phyloP scores from a whole-genome alignment of 2,329 filamentous ascomycete genomes.

The Zasmidium cellare region DNA sequence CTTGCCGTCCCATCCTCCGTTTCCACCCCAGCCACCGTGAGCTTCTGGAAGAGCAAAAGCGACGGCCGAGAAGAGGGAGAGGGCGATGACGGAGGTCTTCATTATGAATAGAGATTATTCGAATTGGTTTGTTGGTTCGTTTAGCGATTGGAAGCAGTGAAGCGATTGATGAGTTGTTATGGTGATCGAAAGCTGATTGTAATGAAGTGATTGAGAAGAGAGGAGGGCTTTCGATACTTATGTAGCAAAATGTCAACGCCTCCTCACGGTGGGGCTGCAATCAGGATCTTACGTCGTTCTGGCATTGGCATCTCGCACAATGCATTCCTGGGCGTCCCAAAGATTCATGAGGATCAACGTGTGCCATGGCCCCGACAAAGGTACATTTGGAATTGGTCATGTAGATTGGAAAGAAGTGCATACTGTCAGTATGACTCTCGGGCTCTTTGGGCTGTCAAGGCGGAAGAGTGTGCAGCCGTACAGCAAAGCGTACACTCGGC shows the following conservation, averaged over 20 bases:
- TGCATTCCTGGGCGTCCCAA: constrained; percentile 1
- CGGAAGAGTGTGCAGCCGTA: constrained; percentile 5
- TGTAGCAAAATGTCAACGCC: background rate
- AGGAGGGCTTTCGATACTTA: background rate
- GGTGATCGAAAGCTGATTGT: background rate
- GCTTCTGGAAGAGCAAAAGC: constrained; percentile 20
- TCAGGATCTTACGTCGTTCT: background rate
- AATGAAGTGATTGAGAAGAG: background rate
- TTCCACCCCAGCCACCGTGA: constrained; percentile 5
- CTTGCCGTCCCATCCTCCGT: constrained; percentile 2
- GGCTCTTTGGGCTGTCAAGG: constrained; percentile 7
- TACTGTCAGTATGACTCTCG: constrained; percentile 2
- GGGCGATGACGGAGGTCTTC: constrained; percentile 21
- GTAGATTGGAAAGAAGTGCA: background rate
- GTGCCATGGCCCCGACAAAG: background rate
- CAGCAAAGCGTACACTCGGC: constrained; percentile 3
- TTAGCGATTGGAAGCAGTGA: constrained; percentile 3
- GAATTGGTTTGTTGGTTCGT: constrained; percentile 3
- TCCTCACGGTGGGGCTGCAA: background rate
- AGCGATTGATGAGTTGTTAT: constrained; percentile 3
- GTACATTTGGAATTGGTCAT: constrained; percentile 13
- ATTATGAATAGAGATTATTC: constrained; percentile 18
- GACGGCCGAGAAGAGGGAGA: constrained; percentile 18
- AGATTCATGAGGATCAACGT: constrained; percentile 13
- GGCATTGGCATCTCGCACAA: background rate